Evolutionary conservation across 2,329 filamentous ascomycete genomes (phyloP), one percentile per base, ranked within the genome.

Genomic region (Aspergillus pseudotamarii): DNA sequence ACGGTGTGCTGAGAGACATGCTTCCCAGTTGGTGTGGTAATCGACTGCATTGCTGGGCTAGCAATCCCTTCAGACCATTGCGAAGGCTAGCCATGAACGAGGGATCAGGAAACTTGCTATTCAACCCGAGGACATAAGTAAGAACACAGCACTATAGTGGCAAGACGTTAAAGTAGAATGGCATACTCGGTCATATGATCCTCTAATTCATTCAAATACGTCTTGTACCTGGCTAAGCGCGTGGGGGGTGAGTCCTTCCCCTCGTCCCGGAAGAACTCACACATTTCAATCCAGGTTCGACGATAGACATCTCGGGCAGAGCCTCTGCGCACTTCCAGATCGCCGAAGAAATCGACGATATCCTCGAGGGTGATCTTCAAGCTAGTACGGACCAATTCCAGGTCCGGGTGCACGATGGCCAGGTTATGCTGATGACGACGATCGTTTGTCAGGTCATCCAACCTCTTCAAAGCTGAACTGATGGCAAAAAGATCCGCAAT

Each of bases 401-500:
- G 68, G 68, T 88, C 85, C 16, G 76, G 71, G 23, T 78, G 68
- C 57, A 85, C 81, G 50, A 73, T 72, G 51, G 71, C 68, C 64
- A 80, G 77, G 32, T 75, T 76, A 45, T 72, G 70, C 23, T 71
- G 76, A 71, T 80, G 79, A 19, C 72, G 76, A 32, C 76, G 75
- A 61, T 78, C 72, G 16, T 76, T 75, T 34, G 83, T 73, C 32
- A 80, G 73, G 57, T 77, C 76, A 48, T 84, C 79, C 45, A 88
- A 74, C 48, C 76, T 76, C 53, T 81, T 80, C 28, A 89, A 76
- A 10, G 77, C 78, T 55, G 81, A 78, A 61, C 84, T 84, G 71
- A 88, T 83, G 58, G 80, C 79, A 70, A 84, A 86, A 28, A 88
- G 79, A 64, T 85, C 80, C 60, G 83, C 80, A 58, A 88, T 84